Base-by-base conservation (phyloP, 192 early-diverging fungal species). In the Linnemannia schmuckeri region DNA sequence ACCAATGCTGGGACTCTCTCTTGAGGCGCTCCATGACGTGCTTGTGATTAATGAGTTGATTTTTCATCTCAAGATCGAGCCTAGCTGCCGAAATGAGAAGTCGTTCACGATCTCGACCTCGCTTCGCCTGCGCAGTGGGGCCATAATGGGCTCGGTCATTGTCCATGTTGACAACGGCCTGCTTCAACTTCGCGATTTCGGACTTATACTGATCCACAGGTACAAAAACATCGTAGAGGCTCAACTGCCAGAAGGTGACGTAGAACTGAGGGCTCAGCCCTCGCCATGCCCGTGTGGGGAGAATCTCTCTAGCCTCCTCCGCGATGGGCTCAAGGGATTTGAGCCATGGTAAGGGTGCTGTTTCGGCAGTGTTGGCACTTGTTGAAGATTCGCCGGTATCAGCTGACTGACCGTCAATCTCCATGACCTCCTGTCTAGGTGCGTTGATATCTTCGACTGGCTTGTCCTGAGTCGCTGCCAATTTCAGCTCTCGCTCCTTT, bases 231-330 rank as follows among this genome's bases (percentile, higher is more conserved):
- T 97, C 96, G 80, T 94, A 94, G 7, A 97, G 79, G 7, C 88
- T 83, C 17, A 97, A 82, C 61, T 94, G 94, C 96, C 96, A 97
- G 79, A 97, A 97, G 0, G 93, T 93, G 12, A 91, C 88, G 81
- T 94, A 97, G 74, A 97, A 97, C 30, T 93, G 87, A 0, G 95
- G 93, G 9, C 82, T 90, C 70, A 92, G 75, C 13, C 76, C 86
- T 20, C 75, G 82, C 93, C 91, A 93, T 0, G 89, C 88, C 8
- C 72, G 46, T 0, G 76, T 49, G 38, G 90, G 89, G 8, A 89
- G 47, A 37, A 92, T 93, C 3, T 69, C 54, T 12, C 38, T 77
- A 13, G 90, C 77, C 33, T 89, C 79, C 13, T 77, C 74, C 15
- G 81, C 76, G 15, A 82, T 66, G 0, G 80, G 70, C 2, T 47